Conservation (phyloP, 129 eudicot species). For the Arctium lappa region DNA sequence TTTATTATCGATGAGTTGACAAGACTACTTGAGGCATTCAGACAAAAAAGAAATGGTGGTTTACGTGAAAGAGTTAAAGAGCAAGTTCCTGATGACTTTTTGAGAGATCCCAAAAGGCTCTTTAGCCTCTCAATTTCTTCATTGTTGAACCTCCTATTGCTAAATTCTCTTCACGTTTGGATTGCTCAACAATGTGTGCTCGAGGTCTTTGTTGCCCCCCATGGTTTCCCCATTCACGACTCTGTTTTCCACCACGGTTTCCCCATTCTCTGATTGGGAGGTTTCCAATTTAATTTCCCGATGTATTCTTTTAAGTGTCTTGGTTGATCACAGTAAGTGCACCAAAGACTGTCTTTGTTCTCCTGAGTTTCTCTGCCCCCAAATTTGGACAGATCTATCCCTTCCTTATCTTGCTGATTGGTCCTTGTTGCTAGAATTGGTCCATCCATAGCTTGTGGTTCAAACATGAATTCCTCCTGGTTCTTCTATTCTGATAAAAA, state of each 20-base stretch:
- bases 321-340: neutral
- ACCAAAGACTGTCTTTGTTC: neutral
- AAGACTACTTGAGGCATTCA: neutral
- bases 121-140: neutral
- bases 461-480: neutral
- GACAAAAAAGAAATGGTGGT: neutral
- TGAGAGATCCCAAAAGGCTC: neutral
- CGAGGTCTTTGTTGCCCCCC: neutral
- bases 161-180: neutral
- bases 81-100: neutral
- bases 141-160: neutral
- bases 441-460: neutral
- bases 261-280: slow-evolving; percentile 1
- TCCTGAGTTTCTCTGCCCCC: neutral
- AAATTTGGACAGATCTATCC: neutral
- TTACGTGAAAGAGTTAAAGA: neutral
- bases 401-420: neutral
- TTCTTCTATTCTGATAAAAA: neutral
- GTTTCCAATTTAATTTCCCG: slow-evolving; percentile 2
- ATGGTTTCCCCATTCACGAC: neutral
- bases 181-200: neutral
- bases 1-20: neutral
- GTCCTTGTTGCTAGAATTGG: neutral
- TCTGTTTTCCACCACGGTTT: neutral
- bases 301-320: neutral